phyloP scores from a whole-genome alignment of 352 stramenopile genomes.

The Globisporangium uncinulatum region DNA sequence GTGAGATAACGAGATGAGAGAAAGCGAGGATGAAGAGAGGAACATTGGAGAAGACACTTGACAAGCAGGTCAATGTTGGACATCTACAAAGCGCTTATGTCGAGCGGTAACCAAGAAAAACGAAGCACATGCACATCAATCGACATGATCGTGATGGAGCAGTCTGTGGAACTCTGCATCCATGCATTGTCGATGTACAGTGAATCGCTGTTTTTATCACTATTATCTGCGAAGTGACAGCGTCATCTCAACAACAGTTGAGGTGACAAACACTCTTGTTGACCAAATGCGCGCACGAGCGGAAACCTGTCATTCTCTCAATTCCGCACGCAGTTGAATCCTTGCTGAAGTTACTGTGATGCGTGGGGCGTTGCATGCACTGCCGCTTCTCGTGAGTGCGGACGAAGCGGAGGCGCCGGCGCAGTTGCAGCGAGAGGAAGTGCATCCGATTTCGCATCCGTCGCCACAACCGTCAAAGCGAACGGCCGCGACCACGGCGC shows the following conservation, averaged over 20 bases:
- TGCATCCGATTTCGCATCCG: constrained; percentile 7
- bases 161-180: neutral
- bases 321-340: neutral
- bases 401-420: constrained; percentile 19
- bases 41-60: no score
- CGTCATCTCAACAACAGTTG: no score
- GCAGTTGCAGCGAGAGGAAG: constrained; percentile 11
- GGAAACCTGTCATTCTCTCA: neutral
- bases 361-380: constrained; percentile 47
- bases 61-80: no score
- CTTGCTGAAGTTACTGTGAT: constrained; percentile 23
- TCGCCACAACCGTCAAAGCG: no score
- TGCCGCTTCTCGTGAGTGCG: constrained; percentile 41
- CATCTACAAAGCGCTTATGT: no score
- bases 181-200: no score
- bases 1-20: neutral
- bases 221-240: neutral
- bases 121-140: neutral
- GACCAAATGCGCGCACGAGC: constrained; percentile 11
- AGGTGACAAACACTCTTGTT: constrained; percentile 11
- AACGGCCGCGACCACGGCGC: constrained; percentile 9
- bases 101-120: neutral
- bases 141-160: no score
- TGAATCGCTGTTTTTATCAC: neutral
- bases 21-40: neutral